These are phyloP conservation scores for Globisporangium echinulatum DNA, from an alignment of 352 stramenopile species.

Conservation along the genomic window DNA sequence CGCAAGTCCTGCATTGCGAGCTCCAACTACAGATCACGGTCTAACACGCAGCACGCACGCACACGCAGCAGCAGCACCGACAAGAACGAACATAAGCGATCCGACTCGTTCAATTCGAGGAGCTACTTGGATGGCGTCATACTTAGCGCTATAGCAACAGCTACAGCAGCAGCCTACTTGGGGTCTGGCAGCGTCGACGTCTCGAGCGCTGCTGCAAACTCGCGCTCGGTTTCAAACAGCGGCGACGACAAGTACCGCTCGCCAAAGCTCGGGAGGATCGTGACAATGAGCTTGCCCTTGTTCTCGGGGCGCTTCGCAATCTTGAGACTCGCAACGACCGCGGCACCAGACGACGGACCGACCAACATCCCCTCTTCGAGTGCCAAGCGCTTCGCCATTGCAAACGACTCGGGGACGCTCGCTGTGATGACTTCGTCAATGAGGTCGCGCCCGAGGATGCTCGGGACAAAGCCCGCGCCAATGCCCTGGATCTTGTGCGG, in stretches of 20 bases:
- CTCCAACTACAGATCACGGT: no score
- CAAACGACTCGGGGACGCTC: constrained; percentile 76
- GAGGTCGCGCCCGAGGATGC: constrained; percentile 71
- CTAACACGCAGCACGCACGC: no score
- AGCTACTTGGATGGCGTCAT: no score
- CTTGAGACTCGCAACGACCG: constrained; percentile 79
- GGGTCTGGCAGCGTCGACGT: constrained; percentile 36
- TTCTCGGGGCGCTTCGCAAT: constrained; percentile 78
- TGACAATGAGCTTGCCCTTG: constrained; percentile 84
- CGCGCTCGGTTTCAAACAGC: constrained; percentile 75
- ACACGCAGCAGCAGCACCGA: no score
- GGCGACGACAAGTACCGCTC: constrained; percentile 83
- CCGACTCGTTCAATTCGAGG: no score
- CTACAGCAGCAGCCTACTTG: constrained; percentile 2
- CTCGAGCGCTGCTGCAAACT: constrained; percentile 56
- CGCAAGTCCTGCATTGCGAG: no score
- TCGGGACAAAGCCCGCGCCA: constrained; percentile 74
- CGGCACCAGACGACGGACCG: constrained; percentile 82
- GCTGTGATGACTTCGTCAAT: constrained; percentile 88
- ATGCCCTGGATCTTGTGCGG: constrained; percentile 88
- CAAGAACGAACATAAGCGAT: no score
- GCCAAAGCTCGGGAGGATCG: constrained; percentile 88
- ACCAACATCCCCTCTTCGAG: constrained; percentile 84
- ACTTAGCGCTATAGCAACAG: no score
- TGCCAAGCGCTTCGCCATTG: constrained; percentile 81